Evolutionary conservation across 164 flowering plant species (phyloP).

Genomic region (Kingdonia uniflora): DNA sequence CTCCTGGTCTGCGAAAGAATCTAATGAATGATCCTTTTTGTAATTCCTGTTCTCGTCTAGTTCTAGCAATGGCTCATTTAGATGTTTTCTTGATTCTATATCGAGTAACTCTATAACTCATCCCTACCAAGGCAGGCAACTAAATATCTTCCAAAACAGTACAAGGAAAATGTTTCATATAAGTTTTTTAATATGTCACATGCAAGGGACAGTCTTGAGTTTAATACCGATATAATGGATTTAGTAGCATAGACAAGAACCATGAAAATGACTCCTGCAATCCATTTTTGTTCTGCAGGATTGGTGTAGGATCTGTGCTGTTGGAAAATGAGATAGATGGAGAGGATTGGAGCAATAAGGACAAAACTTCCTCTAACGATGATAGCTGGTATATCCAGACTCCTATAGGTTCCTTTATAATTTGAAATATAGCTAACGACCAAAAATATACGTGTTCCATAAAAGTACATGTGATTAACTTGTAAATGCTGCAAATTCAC

Average conservation of each 20-base stretch:
- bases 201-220: slow-evolving; percentile 49
- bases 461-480: too few species aligned
- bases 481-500: too few species aligned
- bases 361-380: too few species aligned
- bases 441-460: too few species aligned
- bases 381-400: too few species aligned
- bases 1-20: slow-evolving; percentile 44
- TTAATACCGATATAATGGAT: slow-evolving; percentile 62
- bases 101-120: slow-evolving; percentile 50
- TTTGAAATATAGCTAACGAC: too few species aligned
- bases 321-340: too few species aligned
- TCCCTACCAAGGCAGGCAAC: slow-evolving; percentile 79
- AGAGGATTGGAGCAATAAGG: too few species aligned
- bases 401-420: too few species aligned
- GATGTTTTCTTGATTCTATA: slow-evolving; percentile 2
- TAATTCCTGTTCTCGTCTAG: slow-evolving; percentile 7
- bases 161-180: slow-evolving; percentile 88
- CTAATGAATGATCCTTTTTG: slow-evolving; percentile 23
- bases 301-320: too few species aligned
- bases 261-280: slow-evolving; percentile 71
- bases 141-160: slow-evolving; percentile 51
- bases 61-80: too few species aligned
- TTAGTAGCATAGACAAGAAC: slow-evolving; percentile 81
- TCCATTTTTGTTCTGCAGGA: slow-evolving; percentile 62
- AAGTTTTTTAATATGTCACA: slow-evolving; percentile 74